Conservation (phyloP, 768 basidiomycete genomes). For the Tulasnella sp. region DNA sequence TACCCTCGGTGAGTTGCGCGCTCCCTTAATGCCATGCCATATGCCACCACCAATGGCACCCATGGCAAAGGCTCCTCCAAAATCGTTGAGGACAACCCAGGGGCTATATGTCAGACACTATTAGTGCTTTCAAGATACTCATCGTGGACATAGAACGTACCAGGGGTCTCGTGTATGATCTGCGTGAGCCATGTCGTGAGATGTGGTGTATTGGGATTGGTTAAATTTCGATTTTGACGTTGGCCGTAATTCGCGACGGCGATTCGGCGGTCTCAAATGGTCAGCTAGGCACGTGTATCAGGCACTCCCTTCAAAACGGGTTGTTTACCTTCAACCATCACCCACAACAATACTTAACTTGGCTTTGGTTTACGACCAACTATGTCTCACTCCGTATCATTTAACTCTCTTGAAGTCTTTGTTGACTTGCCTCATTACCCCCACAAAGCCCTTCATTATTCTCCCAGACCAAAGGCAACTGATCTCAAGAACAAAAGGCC, state of each 20-base stretch:
- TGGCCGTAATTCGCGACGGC: background rate
- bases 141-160: slow-evolving; percentile 30
- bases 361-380: no score
- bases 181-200: slow-evolving; percentile 59
- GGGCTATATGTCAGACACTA: slow-evolving; percentile 43
- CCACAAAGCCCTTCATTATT: slow-evolving; percentile 5
- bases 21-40: slow-evolving; percentile 98
- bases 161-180: slow-evolving; percentile 94
- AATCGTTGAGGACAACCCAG: slow-evolving; percentile 97
- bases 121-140: background rate
- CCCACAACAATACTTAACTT: no score
- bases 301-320: no score
- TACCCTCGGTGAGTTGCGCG: slow-evolving; percentile 90
- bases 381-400: no score
- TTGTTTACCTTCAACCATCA: no score
- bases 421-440: slow-evolving; percentile 51
- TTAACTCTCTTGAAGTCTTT: slow-evolving; percentile 30
- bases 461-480: background rate
- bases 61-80: slow-evolving; percentile 96
- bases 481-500: slow-evolving; percentile 15
- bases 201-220: background rate
- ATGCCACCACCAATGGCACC: slow-evolving; percentile 95
- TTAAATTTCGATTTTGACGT: background rate
- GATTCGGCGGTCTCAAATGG: slow-evolving; percentile 1
- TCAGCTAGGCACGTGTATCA: no score